Conservation (phyloP, 257 asterid genomes). For the Fraxinus anomala region DNA sequence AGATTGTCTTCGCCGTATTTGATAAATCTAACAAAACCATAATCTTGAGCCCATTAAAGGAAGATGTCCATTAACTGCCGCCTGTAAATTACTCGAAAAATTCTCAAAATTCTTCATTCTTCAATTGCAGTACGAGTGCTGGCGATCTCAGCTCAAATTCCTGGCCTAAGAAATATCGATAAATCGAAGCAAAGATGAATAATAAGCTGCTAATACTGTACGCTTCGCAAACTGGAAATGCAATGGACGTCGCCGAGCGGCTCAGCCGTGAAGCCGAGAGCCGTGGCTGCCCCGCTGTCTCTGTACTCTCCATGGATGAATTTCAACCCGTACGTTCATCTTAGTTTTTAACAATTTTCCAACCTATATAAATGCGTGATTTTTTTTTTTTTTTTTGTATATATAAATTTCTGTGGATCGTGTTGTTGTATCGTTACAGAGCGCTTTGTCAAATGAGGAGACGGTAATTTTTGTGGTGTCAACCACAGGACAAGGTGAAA, state of each 20-base stretch:
- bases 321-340: slow-evolving; percentile 57
- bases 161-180: neutral
- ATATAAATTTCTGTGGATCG: neutral
- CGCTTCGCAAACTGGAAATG: slow-evolving; percentile 93
- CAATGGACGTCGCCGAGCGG: slow-evolving; percentile 83
- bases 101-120: neutral
- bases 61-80: neutral
- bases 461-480: slow-evolving; percentile 83
- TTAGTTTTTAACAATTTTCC: neutral
- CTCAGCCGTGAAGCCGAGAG: slow-evolving; percentile 90
- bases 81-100: neutral
- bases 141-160: neutral
- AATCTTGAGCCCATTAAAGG: too few relatives aligned
- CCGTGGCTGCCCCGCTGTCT: slow-evolving; percentile 66
- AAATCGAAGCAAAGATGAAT: slow-evolving; percentile 31
- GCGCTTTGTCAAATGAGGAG: slow-evolving; percentile 50
- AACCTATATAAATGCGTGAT: neutral
- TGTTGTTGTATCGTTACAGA: slow-evolving; percentile 40
- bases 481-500: slow-evolving; percentile 97
- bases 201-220: slow-evolving; percentile 59
- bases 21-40: too few relatives aligned
- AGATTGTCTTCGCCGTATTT: too few relatives aligned
- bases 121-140: neutral
- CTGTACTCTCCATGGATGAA: slow-evolving; percentile 67
- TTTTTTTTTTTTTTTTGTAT: slow-evolving; percentile 9